Base-by-base conservation (phyloP, 139 green algal species). In the Volvox reticuliferus region DNA sequence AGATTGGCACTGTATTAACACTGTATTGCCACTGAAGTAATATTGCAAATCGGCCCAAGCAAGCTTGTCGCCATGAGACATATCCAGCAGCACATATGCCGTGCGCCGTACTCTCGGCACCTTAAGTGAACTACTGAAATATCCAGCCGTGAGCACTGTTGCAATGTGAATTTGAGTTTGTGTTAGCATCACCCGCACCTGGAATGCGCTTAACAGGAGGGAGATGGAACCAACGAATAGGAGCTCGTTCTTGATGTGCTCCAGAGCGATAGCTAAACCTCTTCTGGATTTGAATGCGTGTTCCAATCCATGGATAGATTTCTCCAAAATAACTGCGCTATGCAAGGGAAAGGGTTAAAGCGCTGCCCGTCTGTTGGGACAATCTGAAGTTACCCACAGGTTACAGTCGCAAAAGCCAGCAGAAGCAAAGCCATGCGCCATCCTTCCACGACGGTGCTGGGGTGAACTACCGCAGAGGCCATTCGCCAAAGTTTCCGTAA, bases 201-300 rank as follows among this genome's bases (percentile, higher is more conserved):
- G 85, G 69, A 89, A 89, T 1, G 85, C 85, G 44, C 85, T 89
- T n/a, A 89, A 71, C 21, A 89, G 85, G n/a, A 89, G 85, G 1
- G 69, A 82, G 20, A 89, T 89, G 69, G 69, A 68, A 28, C 85
- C 85, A 36, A 89, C 62, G 44, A 33, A 89, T n/a, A 89, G 69
- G 19, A 89, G 17, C 28, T 89, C 85, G 5, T 71, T 71, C 44
- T 89, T 89, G 16, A 89, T 50, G 83, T 89, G 83, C 2, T n/a
- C 24, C 2, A 89, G 83, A 18, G 83, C 83, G 1, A 73, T 80
- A 17, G 35, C 1, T 37, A 89, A 28, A 16, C 82, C 82, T 12
- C 20, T 36, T 18, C 28, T 63, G 19, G 12, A 26, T 33, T 88
- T 76, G 9, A 87, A 30, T 20, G 33, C 2, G 16, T 62, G n/a